phyloP scores from a whole-genome alignment of 768 basidiomycete genomes.

The Suillus spraguei region DNA sequence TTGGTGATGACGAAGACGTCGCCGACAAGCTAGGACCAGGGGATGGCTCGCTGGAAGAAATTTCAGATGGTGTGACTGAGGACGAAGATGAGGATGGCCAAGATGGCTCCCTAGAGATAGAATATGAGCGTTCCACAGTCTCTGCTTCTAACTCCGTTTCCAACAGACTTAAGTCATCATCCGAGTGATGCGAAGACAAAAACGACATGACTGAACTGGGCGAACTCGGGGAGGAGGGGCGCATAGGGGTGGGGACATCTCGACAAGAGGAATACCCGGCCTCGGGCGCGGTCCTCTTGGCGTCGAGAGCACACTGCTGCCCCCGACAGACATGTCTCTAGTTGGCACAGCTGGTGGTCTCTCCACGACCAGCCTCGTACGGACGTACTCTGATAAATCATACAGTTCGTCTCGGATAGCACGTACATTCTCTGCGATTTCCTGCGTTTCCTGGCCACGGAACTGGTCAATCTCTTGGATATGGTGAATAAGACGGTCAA shows the following conservation, averaged over 20 bases:
- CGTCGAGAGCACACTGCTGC: constrained; percentile 42
- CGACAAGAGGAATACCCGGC: constrained; percentile 32
- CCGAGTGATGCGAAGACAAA: constrained; percentile 71
- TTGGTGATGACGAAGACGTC: constrained; percentile 38
- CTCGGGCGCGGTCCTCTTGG: constrained; percentile 28
- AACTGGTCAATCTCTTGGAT: constrained; percentile 66
- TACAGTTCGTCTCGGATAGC: constrained; percentile 70
- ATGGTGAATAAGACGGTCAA: constrained; percentile 50
- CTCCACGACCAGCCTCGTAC: constrained; percentile 36
- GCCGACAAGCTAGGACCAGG: constrained; percentile 41
- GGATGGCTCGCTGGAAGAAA: constrained; percentile 37
- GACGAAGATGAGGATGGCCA: constrained; percentile 39
- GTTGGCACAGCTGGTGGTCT: constrained; percentile 20
- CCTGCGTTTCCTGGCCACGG: constrained; percentile 64
- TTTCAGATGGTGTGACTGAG: constrained; percentile 34
- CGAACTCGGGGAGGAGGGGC: constrained; percentile 44
- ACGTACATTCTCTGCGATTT: constrained; percentile 66
- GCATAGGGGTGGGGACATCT: constrained; percentile 47
- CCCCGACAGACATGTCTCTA: constrained; percentile 48
- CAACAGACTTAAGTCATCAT: constrained; percentile 54
- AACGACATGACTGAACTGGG: constrained; percentile 41
- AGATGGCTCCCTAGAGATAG: constrained; percentile 17
- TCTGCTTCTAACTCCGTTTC: constrained; percentile 36
- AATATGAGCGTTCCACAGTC: constrained; percentile 15
- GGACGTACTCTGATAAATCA: constrained; percentile 60